Evolutionary conservation across 2,329 filamentous ascomycete species (phyloP), one percentile per base, ranked within the genome.

Genomic region (Colletotrichum spinosum): DNA sequence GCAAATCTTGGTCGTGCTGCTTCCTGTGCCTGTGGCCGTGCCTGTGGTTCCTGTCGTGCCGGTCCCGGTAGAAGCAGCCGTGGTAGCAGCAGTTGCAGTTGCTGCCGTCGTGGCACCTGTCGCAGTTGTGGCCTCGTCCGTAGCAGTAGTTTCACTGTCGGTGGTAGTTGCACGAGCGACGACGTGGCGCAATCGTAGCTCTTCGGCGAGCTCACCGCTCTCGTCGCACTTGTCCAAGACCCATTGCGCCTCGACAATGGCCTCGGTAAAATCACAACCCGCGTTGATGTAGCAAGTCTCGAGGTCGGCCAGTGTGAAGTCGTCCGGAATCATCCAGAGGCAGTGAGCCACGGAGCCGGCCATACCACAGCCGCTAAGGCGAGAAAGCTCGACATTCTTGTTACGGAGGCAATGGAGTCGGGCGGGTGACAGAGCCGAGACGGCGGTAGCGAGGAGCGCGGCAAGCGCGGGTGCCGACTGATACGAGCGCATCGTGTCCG

Each of bases 331-430:
- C 39, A 71, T 67, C 9, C 70, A 65, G 54, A 87, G 75, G 73
- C 84, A 87, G 70, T 75, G 64, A 55, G 74, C 72, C 67, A 86
- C 76, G 44, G 78, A 75, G 60, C 73, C 75, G 61, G 72, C 71
- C 70, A 83, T 72, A 51, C 81, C 83, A 72, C 84, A 86, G 57
- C 76, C 75, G 12, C 82, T 76, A 44, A 74, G 72, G 13, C 62
- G 67, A 51, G 81, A 79, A 53, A 86, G 76, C 54, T 79, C 74
- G 33, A 68, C 59, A 67, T 78, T 75, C 68, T 79, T 74, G 56
- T 72, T 67, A 54, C 73, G 72, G 58, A 86, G 71, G 70, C 83
- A 85, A 70, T 78, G 75, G 55, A 70, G 69, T 56, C 60, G 69
- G 25, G 68, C 72, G 57, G 58, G 70, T 45, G 75, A 69, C 68